These are phyloP conservation scores for Phytophthora palmivora DNA, from an alignment of 352 stramenopile genomes.

Conservation along the genomic window DNA sequence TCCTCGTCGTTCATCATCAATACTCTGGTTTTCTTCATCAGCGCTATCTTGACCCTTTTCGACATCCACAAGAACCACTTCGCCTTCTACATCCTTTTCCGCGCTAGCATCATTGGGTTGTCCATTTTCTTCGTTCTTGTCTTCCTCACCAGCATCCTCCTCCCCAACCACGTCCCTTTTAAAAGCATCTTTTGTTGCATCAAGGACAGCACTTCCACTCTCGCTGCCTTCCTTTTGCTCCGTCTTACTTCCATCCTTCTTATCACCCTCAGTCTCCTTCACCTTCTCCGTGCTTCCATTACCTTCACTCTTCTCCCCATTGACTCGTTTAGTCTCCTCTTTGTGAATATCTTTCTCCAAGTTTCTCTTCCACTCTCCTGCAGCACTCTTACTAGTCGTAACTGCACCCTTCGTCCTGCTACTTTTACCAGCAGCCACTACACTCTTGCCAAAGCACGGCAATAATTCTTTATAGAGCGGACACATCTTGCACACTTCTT, in stretches of 20 bases:
- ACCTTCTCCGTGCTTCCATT: not conserved
- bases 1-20: not conserved
- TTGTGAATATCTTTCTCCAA: slow-evolving; percentile 13
- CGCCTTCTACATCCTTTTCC: not conserved
- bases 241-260: not conserved
- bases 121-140: not conserved
- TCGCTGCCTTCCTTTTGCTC: not conserved
- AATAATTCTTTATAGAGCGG: slow-evolving; percentile 40
- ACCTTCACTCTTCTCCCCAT: not conserved
- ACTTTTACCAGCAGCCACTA: slow-evolving; percentile 1
- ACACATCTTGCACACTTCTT: slow-evolving; percentile 31
- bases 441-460: slow-evolving; percentile 19
- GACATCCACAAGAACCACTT: slow-evolving; percentile 2
- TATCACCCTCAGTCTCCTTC: not conserved
- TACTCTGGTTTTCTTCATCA: slow-evolving; percentile 3
- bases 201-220: not conserved
- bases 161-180: not conserved
- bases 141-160: not conserved
- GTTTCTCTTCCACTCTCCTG: slow-evolving; percentile 28
- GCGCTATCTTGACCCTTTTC: slow-evolving; percentile 4
- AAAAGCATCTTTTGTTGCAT: not conserved
- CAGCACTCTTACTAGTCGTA: slow-evolving; percentile 1
- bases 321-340: not conserved
- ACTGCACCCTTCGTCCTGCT: not conserved
- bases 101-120: not conserved